Evolutionary conservation across 805 yeast genomes (phyloP).

Genomic region (Lipomyces sp.): DNA sequence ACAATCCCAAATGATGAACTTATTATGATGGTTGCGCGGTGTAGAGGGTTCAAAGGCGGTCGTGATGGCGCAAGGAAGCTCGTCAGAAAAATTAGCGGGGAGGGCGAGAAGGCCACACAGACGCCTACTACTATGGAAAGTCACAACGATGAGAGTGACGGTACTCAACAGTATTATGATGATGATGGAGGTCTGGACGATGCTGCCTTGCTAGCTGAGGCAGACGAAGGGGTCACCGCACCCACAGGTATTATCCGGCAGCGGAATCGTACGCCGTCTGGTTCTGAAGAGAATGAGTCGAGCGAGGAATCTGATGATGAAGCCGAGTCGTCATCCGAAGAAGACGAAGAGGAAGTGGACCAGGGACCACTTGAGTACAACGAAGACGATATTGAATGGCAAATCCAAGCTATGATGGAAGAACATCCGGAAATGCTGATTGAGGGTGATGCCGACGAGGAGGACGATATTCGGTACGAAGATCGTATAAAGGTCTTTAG

Average conservation of each 20-base stretch:
- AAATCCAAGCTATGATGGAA: conserved; percentile 33
- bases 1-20: conserved; percentile 44
- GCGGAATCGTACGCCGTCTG: conserved; percentile 30
- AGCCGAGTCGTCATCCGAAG: conserved; percentile 30
- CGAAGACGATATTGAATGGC: conserved; percentile 39
- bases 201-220: conserved; percentile 17
- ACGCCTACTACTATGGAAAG: neutral
- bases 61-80: conserved; percentile 8
- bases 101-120: conserved; percentile 12
- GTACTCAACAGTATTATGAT: neutral
- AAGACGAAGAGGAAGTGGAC: conserved; percentile 38
- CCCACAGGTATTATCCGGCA: conserved; percentile 27
- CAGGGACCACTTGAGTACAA: conserved; percentile 38
- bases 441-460: conserved; percentile 33
- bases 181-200: conserved; percentile 19
- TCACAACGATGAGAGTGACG: neutral
- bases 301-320: conserved; percentile 28
- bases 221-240: conserved; percentile 6
- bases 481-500: conserved; percentile 44
- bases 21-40: conserved; percentile 47
- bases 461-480: conserved; percentile 38
- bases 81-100: neutral
- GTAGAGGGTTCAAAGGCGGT: conserved; percentile 46
- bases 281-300: conserved; percentile 23
- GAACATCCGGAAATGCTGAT: conserved; percentile 27